These are phyloP conservation scores for Pestalotiopsis sp. DNA, from an alignment of 2,329 filamentous ascomycete species.

Conservation along the genomic window DNA sequence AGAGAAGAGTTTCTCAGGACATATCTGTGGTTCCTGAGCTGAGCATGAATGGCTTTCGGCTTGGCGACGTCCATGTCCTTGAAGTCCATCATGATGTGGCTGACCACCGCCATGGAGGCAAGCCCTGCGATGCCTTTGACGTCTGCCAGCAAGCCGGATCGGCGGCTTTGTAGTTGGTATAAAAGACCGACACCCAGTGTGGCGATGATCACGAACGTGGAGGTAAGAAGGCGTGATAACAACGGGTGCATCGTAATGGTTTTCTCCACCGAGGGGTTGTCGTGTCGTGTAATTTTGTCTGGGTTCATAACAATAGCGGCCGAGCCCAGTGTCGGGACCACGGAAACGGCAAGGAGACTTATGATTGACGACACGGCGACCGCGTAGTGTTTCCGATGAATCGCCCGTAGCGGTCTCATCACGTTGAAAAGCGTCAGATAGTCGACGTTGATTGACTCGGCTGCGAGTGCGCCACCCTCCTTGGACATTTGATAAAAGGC, in stretches of 20 bases:
- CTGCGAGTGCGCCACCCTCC: slow-evolving; percentile 60
- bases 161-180: slow-evolving; percentile 61
- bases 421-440: slow-evolving; percentile 72
- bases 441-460: slow-evolving; percentile 72
- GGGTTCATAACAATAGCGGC: slow-evolving; percentile 62
- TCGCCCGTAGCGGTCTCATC: slow-evolving; percentile 63
- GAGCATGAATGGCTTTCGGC: slow-evolving; percentile 67
- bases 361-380: slow-evolving; percentile 68
- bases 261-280: slow-evolving; percentile 47
- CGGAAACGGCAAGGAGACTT: slow-evolving; percentile 65
- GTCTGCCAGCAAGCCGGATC: slow-evolving; percentile 67
- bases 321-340: slow-evolving; percentile 70
- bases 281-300: slow-evolving; percentile 44
- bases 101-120: slow-evolving; percentile 74
- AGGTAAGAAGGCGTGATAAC: slow-evolving; percentile 65
- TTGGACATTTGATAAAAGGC: slow-evolving; percentile 68
- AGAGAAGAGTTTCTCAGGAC: slow-evolving; percentile 71
- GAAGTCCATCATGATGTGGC: slow-evolving; percentile 75
- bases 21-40: slow-evolving; percentile 67
- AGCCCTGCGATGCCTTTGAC: slow-evolving; percentile 74
- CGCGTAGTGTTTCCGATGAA: slow-evolving; percentile 66
- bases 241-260: slow-evolving; percentile 55
- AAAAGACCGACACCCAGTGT: slow-evolving; percentile 59
- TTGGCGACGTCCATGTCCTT: slow-evolving; percentile 69
- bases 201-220: slow-evolving; percentile 58